These are phyloP conservation scores for Kwoniella sp. DNA, from an alignment of 768 basidiomycete species.

Conservation along the genomic window DNA sequence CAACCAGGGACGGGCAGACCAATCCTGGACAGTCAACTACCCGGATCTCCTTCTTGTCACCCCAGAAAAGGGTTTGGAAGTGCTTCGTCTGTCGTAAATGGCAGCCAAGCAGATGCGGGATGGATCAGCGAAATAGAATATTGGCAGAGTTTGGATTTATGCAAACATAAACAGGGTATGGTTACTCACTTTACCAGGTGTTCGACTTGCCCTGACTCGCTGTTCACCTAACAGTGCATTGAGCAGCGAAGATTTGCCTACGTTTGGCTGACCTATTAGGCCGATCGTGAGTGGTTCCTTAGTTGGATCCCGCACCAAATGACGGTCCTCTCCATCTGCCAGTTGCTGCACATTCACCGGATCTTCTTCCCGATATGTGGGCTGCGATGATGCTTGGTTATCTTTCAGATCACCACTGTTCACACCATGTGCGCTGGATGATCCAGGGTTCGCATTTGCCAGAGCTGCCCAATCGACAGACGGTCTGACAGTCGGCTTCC, in stretches of 20 bases:
- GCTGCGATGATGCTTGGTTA: background rate
- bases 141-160: too few relatives aligned
- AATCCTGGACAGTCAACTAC: slow-evolving; percentile 97
- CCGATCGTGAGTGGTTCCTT: slow-evolving; percentile 68
- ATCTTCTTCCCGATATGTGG: background rate
- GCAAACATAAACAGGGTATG: too few relatives aligned
- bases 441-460: slow-evolving; percentile 4
- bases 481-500: slow-evolving; percentile 68
- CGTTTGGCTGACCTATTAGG: slow-evolving; percentile 92
- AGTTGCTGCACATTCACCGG: background rate
- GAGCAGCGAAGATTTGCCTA: slow-evolving; percentile 97
- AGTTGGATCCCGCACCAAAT: slow-evolving; percentile 42
- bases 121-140: too few relatives aligned
- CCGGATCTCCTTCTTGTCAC: slow-evolving; percentile 69
- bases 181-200: slow-evolving; percentile 54
- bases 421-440: background rate
- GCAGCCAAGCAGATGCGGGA: too few relatives aligned
- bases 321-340: slow-evolving; percentile 31
- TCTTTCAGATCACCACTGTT: background rate
- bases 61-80: slow-evolving; percentile 92
- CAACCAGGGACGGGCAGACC: slow-evolving; percentile 70
- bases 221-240: slow-evolving; percentile 94
- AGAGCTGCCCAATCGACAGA: slow-evolving; percentile 76
- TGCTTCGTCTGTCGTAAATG: slow-evolving; percentile 91
- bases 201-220: slow-evolving; percentile 65